Conservation (phyloP, 2,329 filamentous ascomycete species). For the Fusarium phyllophilum region DNA sequence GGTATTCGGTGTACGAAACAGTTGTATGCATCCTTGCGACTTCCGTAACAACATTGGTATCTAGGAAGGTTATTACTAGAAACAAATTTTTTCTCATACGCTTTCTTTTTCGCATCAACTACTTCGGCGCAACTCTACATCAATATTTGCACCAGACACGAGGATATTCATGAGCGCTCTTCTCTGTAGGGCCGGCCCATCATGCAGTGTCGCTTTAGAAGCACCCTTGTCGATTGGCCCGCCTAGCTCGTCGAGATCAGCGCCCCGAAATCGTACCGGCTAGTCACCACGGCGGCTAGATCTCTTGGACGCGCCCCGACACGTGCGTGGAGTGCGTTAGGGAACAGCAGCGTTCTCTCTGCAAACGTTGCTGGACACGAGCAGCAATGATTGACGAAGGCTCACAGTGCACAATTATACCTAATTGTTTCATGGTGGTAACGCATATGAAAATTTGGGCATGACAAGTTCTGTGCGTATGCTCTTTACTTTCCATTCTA, state of each 20-base stretch:
- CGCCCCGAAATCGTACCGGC: constrained; percentile 14
- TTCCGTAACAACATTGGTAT: background rate
- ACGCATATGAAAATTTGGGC: constrained; percentile 1
- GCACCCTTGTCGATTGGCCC: constrained; percentile 18
- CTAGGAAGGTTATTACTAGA: background rate
- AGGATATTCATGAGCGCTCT: background rate
- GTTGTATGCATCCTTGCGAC: background rate
- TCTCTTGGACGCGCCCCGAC: constrained; percentile 16
- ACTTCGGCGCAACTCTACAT: background rate
- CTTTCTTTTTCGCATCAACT: background rate
- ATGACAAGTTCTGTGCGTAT: constrained; percentile 12
- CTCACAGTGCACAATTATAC: constrained; percentile 9
- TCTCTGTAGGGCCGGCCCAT: background rate
- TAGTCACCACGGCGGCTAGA: constrained; percentile 29
- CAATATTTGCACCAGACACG: background rate
- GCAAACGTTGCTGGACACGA: constrained; percentile 21
- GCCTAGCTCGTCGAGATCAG: constrained; percentile 27
- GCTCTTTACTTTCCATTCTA: background rate
- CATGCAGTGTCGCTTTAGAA: background rate
- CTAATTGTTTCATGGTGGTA: constrained; percentile 28
- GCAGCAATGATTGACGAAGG: constrained; percentile 30
- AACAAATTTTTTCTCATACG: background rate
- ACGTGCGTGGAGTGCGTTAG: constrained; percentile 15
- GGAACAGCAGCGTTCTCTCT: constrained; percentile 6
- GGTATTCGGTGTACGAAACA: background rate